phyloP scores from a whole-genome alignment of 208 protist species.

The Trypanosoma avium region DNA sequence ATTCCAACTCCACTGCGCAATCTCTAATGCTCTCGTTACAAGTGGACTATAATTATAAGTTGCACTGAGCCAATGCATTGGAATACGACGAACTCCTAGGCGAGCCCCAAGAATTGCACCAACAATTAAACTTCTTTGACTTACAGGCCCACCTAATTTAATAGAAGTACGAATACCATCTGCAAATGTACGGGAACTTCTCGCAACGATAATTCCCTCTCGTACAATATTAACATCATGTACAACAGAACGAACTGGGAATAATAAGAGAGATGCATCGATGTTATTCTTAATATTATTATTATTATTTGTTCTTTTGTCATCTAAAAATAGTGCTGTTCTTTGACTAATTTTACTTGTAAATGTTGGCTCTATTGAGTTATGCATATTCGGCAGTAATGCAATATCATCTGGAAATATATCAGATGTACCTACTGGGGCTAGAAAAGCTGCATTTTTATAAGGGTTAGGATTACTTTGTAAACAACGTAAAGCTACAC shows the following conservation, averaged over 20 bases:
- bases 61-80: conserved; percentile 71
- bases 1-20: conserved; percentile 88
- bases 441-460: conserved; percentile 70
- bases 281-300: too few relatives aligned
- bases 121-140: conserved; percentile 77
- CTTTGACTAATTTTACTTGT: too few relatives aligned
- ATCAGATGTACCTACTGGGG: conserved; percentile 38
- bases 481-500: conserved; percentile 71
- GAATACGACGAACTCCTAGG: conserved; percentile 64
- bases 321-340: too few relatives aligned
- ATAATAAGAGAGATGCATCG: too few relatives aligned
- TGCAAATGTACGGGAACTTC: conserved; percentile 39
- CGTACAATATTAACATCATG: conserved; percentile 45
- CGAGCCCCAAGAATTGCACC: conserved; percentile 75
- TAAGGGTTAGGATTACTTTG: conserved; percentile 78
- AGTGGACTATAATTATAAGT: conserved; percentile 62
- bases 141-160: conserved; percentile 36
- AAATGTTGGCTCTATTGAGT: too few relatives aligned
- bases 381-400: background rate
- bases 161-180: conserved; percentile 62
- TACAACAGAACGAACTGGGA: conserved; percentile 24
- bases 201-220: conserved; percentile 62
- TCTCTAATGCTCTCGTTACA: conserved; percentile 63
- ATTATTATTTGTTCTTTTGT: too few relatives aligned
- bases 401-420: conserved; percentile 56